Evolutionary conservation across 306 rosid genomes (phyloP).

Genomic region (Prunus armeniaca): DNA sequence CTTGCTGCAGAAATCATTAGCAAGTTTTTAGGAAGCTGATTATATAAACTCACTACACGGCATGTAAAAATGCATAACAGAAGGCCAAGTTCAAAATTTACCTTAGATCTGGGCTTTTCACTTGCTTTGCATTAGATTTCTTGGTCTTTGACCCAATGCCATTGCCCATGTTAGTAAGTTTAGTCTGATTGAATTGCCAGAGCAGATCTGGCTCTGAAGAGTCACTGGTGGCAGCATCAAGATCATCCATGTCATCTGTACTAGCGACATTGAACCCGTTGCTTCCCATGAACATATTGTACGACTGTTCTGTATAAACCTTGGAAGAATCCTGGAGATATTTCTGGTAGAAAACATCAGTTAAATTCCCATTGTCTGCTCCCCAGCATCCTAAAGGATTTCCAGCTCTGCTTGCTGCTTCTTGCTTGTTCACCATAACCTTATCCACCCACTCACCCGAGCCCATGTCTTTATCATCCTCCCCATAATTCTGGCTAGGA

Average conservation of each 20-base stretch:
- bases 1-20: constrained; percentile 46
- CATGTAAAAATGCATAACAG: neutral
- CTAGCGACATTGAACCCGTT: constrained; percentile 53
- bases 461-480: constrained; percentile 71
- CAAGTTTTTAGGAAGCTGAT: neutral
- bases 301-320: constrained; percentile 57
- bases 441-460: constrained; percentile 92
- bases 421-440: constrained; percentile 97
- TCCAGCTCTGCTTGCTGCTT: constrained; percentile 44
- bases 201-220: constrained; percentile 91
- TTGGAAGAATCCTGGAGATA: constrained; percentile 82
- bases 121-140: constrained; percentile 40
- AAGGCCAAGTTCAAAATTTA: constrained; percentile 21
- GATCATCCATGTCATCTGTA: constrained; percentile 73
- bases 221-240: constrained; percentile 93
- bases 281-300: constrained; percentile 57
- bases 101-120: constrained; percentile 76
- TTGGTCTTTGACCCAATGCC: constrained; percentile 52
- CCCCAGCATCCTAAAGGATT: constrained; percentile 74
- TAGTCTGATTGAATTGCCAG: constrained; percentile 85
- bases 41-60: neutral
- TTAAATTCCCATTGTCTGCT: constrained; percentile 56
- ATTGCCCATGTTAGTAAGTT: constrained; percentile 46
- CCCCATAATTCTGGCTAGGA: constrained; percentile 56
- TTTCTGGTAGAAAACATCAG: constrained; percentile 75